Evolutionary conservation across 2,329 filamentous ascomycete species (phyloP).

Genomic region (Pseudocercospora pini-densiflorae): DNA sequence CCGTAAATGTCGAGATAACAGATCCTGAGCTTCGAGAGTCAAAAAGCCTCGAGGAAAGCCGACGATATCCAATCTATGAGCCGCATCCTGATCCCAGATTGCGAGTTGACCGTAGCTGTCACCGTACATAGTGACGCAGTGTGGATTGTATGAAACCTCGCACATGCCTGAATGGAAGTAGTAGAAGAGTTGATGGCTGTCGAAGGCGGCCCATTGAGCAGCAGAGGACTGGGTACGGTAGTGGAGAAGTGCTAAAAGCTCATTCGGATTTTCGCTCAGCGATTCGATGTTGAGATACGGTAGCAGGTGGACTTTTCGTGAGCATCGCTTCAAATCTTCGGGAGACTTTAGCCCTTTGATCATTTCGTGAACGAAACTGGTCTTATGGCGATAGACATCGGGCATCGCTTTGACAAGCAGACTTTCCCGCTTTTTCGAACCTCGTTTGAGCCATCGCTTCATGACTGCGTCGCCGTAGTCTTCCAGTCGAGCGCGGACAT

Average conservation of each 20-base stretch:
- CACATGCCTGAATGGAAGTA: not conserved
- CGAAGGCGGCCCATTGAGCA: constrained; percentile 22
- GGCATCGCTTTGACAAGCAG: constrained; percentile 19
- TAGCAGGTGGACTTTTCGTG: constrained; percentile 10
- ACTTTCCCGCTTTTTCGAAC: constrained; percentile 15
- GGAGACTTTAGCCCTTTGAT: not conserved
- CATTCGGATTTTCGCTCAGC: constrained; percentile 14
- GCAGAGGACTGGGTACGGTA: constrained; percentile 17
- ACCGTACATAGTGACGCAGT: constrained; percentile 22
- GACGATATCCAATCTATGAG: constrained; percentile 28
- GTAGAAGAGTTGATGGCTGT: constrained; percentile 13
- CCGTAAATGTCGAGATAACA: constrained; percentile 25
- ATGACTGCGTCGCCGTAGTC: constrained; percentile 16
- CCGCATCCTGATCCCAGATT: constrained; percentile 21
- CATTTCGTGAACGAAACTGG: not conserved
- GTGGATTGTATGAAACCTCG: constrained; percentile 11
- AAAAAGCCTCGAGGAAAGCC: constrained; percentile 33
- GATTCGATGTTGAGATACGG: constrained; percentile 23
- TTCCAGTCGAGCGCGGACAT: not conserved
- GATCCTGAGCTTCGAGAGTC: constrained; percentile 30
- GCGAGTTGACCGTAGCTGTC: constrained; percentile 21
- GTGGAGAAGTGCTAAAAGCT: constrained; percentile 24
- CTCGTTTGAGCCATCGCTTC: constrained; percentile 20
- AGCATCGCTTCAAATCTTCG: not conserved
- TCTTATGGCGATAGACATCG: constrained; percentile 12